These are phyloP conservation scores for Trebouxia sp. DNA, from an alignment of 139 green algal species.

Conservation along the genomic window DNA sequence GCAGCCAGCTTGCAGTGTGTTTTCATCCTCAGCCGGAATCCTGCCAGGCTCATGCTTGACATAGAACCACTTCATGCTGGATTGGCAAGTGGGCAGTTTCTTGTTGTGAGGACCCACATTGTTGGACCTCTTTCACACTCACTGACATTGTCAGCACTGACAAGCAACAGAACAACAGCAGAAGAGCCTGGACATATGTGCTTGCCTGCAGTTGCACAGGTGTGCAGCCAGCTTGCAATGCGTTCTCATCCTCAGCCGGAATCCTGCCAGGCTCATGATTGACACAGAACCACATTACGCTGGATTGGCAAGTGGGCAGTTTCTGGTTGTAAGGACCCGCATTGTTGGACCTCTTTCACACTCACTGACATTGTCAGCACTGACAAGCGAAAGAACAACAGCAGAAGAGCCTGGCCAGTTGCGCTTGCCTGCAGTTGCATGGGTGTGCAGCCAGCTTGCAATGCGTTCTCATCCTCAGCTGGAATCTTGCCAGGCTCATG, in stretches of 20 bases:
- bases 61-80: slow-evolving; percentile 67
- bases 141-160: too few species aligned
- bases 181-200: too few species aligned
- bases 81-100: neutral
- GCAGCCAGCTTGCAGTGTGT: slow-evolving; percentile 41
- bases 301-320: slow-evolving; percentile 15
- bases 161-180: too few species aligned
- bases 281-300: slow-evolving; percentile 75
- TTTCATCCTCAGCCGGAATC: slow-evolving; percentile 24
- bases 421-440: slow-evolving; percentile 41
- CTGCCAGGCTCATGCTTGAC: slow-evolving; percentile 45
- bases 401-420: too few species aligned
- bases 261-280: slow-evolving; percentile 32
- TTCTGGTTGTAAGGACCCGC: slow-evolving; percentile 69
- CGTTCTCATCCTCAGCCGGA: slow-evolving; percentile 32
- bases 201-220: slow-evolving; percentile 46
- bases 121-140: too few species aligned
- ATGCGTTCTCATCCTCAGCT: slow-evolving; percentile 31
- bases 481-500: slow-evolving; percentile 28
- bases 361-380: too few species aligned
- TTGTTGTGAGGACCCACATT: slow-evolving; percentile 74
- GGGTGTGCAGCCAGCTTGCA: slow-evolving; percentile 44
- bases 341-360: too few species aligned
- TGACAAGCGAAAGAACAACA: too few species aligned
- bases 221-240: slow-evolving; percentile 44